Evolutionary conservation across 164 flowering plant species (phyloP).

Genomic region (Chimonanthus praecox): DNA sequence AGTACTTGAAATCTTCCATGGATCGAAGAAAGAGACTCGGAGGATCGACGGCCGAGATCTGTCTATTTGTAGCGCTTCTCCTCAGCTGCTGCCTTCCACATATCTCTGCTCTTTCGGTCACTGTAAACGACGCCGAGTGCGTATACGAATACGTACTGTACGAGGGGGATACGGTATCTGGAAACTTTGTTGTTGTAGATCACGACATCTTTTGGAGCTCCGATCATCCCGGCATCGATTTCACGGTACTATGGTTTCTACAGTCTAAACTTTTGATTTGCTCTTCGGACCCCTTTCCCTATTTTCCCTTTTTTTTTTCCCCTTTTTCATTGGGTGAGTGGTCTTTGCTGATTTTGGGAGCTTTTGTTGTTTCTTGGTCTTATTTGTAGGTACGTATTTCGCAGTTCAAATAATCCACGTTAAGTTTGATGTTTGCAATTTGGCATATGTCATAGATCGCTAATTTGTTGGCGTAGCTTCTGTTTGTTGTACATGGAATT

Average conservation of each 20-base stretch:
- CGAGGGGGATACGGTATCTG: constrained; percentile 79
- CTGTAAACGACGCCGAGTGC: constrained; percentile 73
- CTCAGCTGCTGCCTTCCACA: constrained; percentile 17
- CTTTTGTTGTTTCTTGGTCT: not conserved
- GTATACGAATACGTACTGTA: constrained; percentile 80
- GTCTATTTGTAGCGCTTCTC: constrained; percentile 26
- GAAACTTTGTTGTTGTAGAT: constrained; percentile 87
- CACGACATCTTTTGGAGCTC: constrained; percentile 89
- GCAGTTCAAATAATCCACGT: too few species aligned
- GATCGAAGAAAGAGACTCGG: constrained; percentile 21
- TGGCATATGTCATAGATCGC: too few species aligned
- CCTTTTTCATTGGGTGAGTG: not conserved
- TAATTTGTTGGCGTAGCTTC: too few species aligned
- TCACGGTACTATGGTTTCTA: constrained; percentile 5
- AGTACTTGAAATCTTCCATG: constrained; percentile 11
- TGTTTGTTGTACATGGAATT: too few species aligned
- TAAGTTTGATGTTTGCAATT: too few species aligned
- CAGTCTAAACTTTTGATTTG: not conserved
- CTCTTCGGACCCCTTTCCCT: too few species aligned
- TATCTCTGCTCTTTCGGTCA: constrained; percentile 55
- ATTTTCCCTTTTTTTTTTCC: too few species aligned
- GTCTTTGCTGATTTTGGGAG: not conserved
- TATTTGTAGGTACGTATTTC: too few species aligned
- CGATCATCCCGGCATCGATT: constrained; percentile 89
- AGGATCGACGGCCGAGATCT: constrained; percentile 7